Conservation (phyloP, 306 rosid genomes). For the Albizia julibrissin region DNA sequence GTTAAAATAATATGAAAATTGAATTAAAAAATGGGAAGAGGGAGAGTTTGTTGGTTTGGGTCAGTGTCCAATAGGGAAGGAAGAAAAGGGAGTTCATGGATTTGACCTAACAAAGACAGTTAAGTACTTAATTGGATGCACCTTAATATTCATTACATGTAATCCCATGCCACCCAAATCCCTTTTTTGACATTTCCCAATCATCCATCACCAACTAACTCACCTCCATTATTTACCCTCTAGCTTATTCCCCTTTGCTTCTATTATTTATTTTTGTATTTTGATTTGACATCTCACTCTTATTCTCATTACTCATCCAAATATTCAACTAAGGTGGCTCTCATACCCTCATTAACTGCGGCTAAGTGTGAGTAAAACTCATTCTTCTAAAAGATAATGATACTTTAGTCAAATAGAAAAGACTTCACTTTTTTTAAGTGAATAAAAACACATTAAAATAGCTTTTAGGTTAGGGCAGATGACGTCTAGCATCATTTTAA, state of each 20-base stretch:
- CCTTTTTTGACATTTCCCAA: neutral
- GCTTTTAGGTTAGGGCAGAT: neutral
- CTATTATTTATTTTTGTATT: neutral
- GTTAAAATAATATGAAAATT: too few species aligned
- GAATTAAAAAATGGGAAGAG: neutral
- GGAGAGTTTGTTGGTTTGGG: constrained; percentile 20
- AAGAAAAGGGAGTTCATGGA: constrained; percentile 39
- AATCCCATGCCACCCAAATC: constrained; percentile 10
- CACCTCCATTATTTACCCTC: neutral
- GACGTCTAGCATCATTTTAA: too few species aligned
- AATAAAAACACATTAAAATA: neutral
- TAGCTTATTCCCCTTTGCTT: neutral
- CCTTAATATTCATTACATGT: constrained; percentile 28
- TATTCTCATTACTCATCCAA: neutral
- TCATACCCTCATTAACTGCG: neutral
- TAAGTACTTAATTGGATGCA: constrained; percentile 31
- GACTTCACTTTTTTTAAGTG: neutral
- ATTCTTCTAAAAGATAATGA: too few species aligned
- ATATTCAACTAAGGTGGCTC: neutral
- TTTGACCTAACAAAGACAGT: constrained; percentile 29
- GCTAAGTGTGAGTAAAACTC: neutral
- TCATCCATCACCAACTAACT: neutral
- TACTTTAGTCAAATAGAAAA: neutral
- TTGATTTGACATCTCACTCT: neutral
- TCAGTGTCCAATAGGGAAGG: constrained; percentile 24